Conservation (phyloP, 305 asterid species). For the Fraxinus angustifolia region DNA sequence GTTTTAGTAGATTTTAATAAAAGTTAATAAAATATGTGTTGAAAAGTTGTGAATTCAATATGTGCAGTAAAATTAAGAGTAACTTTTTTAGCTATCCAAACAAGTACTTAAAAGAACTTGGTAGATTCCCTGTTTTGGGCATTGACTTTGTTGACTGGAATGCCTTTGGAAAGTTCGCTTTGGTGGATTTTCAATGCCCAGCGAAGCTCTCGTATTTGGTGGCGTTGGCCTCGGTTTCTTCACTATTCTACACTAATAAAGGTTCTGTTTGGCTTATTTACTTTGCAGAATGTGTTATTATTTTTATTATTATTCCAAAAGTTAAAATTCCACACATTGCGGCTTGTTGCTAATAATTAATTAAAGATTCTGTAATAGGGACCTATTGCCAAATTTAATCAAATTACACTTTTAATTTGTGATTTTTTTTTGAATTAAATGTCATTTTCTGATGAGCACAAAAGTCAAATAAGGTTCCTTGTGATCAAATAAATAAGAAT, state of each 20-base stretch:
- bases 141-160: constrained; percentile 18
- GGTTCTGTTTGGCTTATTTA: background rate
- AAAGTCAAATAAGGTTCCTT: background rate
- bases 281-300: background rate
- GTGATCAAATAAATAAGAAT: background rate
- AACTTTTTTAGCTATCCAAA: background rate
- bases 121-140: background rate
- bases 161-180: constrained; percentile 27
- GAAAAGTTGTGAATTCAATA: background rate
- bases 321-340: too few species aligned
- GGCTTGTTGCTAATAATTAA: too few species aligned
- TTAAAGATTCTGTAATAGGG: too few species aligned
- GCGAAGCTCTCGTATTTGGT: background rate
- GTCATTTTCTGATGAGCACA: background rate
- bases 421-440: background rate
- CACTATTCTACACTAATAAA: background rate
- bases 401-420: background rate
- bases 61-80: background rate
- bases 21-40: background rate
- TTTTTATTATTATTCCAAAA: too few species aligned
- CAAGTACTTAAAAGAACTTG: background rate
- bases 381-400: too few species aligned
- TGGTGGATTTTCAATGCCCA: background rate
- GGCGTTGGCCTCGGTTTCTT: background rate
- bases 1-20: background rate